Percentiles rank a stretch among this genome's conserved stretches.
phyloP scores from a whole-genome alignment of 305 asterid genomes.

The Fraxinus platypoda region DNA sequence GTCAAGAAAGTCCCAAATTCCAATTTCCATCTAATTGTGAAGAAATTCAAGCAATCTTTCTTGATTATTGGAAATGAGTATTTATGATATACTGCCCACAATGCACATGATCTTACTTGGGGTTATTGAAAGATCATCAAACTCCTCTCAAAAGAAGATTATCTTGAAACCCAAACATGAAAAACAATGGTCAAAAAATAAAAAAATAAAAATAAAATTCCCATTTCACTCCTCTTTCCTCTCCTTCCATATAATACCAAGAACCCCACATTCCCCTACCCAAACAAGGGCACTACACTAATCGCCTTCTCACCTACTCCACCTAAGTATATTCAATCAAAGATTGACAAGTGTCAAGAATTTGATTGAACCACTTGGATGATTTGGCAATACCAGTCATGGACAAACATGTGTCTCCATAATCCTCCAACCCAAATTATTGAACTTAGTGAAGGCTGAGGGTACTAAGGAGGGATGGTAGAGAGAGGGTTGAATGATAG shows the following conservation, averaged over 20 bases:
- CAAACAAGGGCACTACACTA: slow-evolving; percentile 21
- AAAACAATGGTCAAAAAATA: neutral
- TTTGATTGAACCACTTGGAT: slow-evolving; percentile 24
- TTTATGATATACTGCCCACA: slow-evolving; percentile 29
- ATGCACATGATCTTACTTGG: slow-evolving; percentile 68
- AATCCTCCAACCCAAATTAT: slow-evolving; percentile 57
- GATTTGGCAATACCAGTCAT: slow-evolving; percentile 52
- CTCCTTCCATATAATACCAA: neutral
- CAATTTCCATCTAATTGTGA: neutral
- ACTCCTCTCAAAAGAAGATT: slow-evolving; percentile 37
- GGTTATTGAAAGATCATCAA: slow-evolving; percentile 51
- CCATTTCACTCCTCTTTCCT: neutral
- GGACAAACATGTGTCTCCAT: slow-evolving; percentile 60
- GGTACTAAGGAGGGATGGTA: slow-evolving; percentile 28
- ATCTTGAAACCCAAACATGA: slow-evolving; percentile 27
- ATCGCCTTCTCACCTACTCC: slow-evolving; percentile 25
- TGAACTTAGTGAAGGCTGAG: slow-evolving; percentile 37
- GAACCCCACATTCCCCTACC: neutral
- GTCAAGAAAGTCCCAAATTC: slow-evolving; percentile 3
- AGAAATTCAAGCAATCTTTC: neutral
- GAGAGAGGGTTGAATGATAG: slow-evolving; percentile 47
- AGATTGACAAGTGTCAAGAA: slow-evolving; percentile 37
- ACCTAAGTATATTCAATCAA: slow-evolving; percentile 20
- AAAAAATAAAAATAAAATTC: neutral
- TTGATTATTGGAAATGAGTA: neutral